These are phyloP conservation scores for Coleophoma crateriformis DNA, from an alignment of 2,329 filamentous ascomycete genomes.

Conservation along the genomic window DNA sequence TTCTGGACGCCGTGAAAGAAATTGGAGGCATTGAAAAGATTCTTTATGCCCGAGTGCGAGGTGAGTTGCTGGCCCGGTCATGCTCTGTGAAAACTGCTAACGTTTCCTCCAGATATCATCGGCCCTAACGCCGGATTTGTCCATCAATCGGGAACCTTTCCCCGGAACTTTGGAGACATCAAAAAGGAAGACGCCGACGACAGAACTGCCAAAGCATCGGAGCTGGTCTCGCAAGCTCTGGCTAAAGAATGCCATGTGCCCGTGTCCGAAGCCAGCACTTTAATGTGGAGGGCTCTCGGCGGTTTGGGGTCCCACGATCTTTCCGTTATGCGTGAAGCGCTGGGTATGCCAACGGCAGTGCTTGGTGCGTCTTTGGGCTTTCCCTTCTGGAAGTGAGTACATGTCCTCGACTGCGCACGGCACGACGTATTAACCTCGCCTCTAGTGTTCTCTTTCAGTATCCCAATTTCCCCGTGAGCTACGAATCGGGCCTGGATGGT, in stretches of 20 bases:
- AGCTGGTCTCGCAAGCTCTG: background rate
- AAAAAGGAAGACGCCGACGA: conserved; percentile 20
- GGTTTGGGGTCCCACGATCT: conserved; percentile 49
- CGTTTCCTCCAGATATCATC: conserved; percentile 33
- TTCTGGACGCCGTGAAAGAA: conserved; percentile 47
- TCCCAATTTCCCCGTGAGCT: conserved; percentile 43
- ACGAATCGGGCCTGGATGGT: conserved; percentile 49
- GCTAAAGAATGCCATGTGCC: background rate
- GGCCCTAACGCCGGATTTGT: conserved; percentile 48
- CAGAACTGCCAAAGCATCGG: conserved; percentile 7
- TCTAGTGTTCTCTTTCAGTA: conserved; percentile 37
- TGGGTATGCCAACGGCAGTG: conserved; percentile 42
- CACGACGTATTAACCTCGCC: conserved; percentile 2
- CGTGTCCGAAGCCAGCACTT: background rate
- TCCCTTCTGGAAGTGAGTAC: conserved; percentile 26
- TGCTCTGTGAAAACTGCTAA: background rate
- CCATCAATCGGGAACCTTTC: conserved; percentile 41
- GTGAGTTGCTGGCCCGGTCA: conserved; percentile 20
- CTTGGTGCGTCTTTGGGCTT: conserved; percentile 34
- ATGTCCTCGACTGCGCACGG: too few species aligned
- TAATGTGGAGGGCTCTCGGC: conserved; percentile 36
- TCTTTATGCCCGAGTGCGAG: conserved; percentile 45
- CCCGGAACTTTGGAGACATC: conserved; percentile 36
- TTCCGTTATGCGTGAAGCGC: conserved; percentile 45
- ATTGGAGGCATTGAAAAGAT: conserved; percentile 45